Base-by-base conservation (phyloP, 352 stramenopile species). In the Phytopythium boreale region DNA sequence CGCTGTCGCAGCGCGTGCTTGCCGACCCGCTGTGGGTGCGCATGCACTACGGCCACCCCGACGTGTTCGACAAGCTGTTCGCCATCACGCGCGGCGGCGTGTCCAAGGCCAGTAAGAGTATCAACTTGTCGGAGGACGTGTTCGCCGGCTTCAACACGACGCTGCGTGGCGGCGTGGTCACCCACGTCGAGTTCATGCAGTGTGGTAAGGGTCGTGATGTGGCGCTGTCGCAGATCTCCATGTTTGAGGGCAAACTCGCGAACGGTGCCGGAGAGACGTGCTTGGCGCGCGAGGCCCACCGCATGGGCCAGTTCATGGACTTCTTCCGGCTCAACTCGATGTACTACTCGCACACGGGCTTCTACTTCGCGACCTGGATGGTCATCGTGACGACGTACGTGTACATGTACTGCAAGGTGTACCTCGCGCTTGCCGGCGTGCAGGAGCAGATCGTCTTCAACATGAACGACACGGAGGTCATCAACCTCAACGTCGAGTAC, bases 371-470 rank as follows among this genome's bases (percentile, higher is more conserved):
- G 17, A 92, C 84, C 41, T 91, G 82, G 82, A 88, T 92, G 79
- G 89, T 80, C 6, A 90, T 92, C 63, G 81, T 92, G 27, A 90
- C 82, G n/a, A 81, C 82, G 7, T 92, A 86, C 56, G 80, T 92
- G 52, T 92, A 90, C 74, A 92, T 92, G 79, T 92, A 91, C 69
- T 76, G 76, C 64, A 92, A 92, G 68, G 80, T 92, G 53, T 92
- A 92, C 68, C 65, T 91, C 31, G 82, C 80, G 19, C 59, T 92
- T 22, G 68, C 79, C 14, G 84, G 84, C 66, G 79, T 89, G 7
- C 83, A 92, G 63, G 61, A 77, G 43, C 71, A 90, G 24, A 86
- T 92, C 63, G 74, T 92, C 22, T 83, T 77, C 56, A 59, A 62
- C 43, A 92, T 92, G 83, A 88, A 90, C 67, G 72, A 72, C 46